phyloP scores from a whole-genome alignment of 805 yeast species.

The Candida sakaeoensis region DNA sequence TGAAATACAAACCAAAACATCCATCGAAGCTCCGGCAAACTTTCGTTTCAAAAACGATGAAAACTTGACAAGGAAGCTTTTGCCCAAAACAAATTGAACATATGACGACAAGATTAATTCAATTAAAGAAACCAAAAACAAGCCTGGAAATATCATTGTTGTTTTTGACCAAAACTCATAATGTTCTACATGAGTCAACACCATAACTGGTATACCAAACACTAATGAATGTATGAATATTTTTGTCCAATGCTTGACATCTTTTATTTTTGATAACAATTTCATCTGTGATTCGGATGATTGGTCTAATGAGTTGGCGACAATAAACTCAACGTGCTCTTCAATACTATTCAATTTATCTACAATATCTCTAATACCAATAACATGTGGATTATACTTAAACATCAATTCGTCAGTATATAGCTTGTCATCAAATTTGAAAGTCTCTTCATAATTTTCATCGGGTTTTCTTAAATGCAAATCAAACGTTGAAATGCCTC shows the following conservation, averaged over 20 bases:
- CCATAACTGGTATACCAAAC: slow-evolving; percentile 61
- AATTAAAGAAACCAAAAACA: slow-evolving; percentile 60
- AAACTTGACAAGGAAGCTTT: slow-evolving; percentile 62
- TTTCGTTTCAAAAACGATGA: slow-evolving; percentile 62
- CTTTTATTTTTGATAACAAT: slow-evolving; percentile 64
- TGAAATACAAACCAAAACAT: slow-evolving; percentile 79
- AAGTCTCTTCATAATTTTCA: not conserved
- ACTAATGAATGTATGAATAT: slow-evolving; percentile 50
- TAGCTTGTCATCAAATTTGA: slow-evolving; percentile 6
- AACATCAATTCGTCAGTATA: slow-evolving; percentile 37
- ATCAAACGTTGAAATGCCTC: slow-evolving; percentile 24
- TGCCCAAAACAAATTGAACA: slow-evolving; percentile 66
- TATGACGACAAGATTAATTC: slow-evolving; percentile 56
- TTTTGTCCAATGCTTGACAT: slow-evolving; percentile 65
- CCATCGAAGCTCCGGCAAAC: slow-evolving; percentile 74
- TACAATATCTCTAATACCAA: slow-evolving; percentile 66
- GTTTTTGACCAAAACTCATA: slow-evolving; percentile 25
- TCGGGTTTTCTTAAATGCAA: slow-evolving; percentile 6
- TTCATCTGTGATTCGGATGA: slow-evolving; percentile 60
- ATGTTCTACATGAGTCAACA: slow-evolving; percentile 46
- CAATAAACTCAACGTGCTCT: slow-evolving; percentile 48
- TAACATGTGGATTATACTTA: slow-evolving; percentile 43
- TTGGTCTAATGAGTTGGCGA: slow-evolving; percentile 50
- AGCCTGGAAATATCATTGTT: slow-evolving; percentile 50
- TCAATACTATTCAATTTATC: slow-evolving; percentile 40